Evolutionary conservation across 2,329 filamentous ascomycete genomes (phyloP).

Genomic region (Botrytis elliptica): DNA sequence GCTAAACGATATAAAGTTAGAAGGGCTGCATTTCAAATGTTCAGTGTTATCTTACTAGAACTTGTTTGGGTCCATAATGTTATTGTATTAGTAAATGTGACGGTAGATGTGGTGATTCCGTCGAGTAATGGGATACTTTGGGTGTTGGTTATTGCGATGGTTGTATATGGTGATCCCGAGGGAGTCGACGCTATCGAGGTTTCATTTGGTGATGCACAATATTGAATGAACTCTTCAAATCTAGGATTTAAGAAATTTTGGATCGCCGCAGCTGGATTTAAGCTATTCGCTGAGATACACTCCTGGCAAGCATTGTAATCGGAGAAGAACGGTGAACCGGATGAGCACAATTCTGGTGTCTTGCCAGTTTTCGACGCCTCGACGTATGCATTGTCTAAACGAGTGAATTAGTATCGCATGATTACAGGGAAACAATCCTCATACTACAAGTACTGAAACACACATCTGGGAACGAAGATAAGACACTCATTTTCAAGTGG

Average conservation of each 20-base stretch:
- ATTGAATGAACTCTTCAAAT: neutral
- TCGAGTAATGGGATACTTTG: neutral
- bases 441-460: neutral
- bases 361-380: neutral
- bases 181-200: neutral
- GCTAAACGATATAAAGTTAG: neutral
- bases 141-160: neutral
- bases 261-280: neutral
- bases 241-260: too few relatives aligned
- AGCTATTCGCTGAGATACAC: neutral
- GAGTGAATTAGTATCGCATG: neutral
- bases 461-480: too few relatives aligned
- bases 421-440: neutral
- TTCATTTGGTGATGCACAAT: neutral
- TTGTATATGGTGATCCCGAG: neutral
- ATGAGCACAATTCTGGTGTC: neutral
- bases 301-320: too few relatives aligned
- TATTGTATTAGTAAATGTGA: neutral
- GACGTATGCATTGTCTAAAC: neutral
- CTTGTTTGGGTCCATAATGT: neutral
- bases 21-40: neutral
- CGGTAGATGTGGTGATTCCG: neutral
- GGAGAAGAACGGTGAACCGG: too few relatives aligned
- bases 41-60: neutral
- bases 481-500: too few relatives aligned